Evolutionary conservation across 164 flowering plant species (phyloP).

Genomic region (Euptelea pleiosperma): DNA sequence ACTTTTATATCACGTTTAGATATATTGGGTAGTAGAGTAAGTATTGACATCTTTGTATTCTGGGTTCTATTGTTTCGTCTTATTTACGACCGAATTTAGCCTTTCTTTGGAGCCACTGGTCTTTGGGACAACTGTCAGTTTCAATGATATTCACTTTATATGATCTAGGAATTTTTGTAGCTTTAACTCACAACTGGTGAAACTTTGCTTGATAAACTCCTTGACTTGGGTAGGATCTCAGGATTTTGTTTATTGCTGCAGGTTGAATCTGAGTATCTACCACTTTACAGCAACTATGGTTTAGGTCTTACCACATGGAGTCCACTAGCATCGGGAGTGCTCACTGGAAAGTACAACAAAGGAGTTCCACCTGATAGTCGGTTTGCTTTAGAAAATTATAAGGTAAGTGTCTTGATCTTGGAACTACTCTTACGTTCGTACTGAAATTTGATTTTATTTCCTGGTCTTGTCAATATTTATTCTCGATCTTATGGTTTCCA

Average conservation of each 20-base stretch:
- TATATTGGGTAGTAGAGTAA: too few relatives aligned
- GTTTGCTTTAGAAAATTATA: constrained; percentile 94
- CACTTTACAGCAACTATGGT: constrained; percentile 86
- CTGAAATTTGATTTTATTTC: not conserved
- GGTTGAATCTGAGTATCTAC: constrained; percentile 88
- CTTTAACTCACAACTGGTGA: too few relatives aligned
- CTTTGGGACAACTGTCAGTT: too few relatives aligned
- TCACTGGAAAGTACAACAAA: constrained; percentile 90
- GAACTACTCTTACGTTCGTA: not conserved
- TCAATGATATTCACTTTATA: not conserved
- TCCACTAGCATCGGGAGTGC: constrained; percentile 96
- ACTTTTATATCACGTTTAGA: too few relatives aligned
- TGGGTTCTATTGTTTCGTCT: too few relatives aligned
- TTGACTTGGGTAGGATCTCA: not conserved
- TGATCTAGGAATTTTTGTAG: not conserved
- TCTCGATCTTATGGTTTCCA: not conserved
- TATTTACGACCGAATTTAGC: too few relatives aligned
- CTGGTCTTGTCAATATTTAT: not conserved
- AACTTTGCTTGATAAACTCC: not conserved
- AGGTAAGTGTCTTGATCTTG: constrained; percentile 37
- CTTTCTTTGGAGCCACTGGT: too few relatives aligned
- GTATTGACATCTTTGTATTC: too few relatives aligned
- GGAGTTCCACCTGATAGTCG: constrained; percentile 85
- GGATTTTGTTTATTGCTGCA: constrained; percentile 24
- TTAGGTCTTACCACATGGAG: constrained; percentile 99